Conservation (phyloP, 345 rosid genomes). For the Brassica carinata region DNA sequence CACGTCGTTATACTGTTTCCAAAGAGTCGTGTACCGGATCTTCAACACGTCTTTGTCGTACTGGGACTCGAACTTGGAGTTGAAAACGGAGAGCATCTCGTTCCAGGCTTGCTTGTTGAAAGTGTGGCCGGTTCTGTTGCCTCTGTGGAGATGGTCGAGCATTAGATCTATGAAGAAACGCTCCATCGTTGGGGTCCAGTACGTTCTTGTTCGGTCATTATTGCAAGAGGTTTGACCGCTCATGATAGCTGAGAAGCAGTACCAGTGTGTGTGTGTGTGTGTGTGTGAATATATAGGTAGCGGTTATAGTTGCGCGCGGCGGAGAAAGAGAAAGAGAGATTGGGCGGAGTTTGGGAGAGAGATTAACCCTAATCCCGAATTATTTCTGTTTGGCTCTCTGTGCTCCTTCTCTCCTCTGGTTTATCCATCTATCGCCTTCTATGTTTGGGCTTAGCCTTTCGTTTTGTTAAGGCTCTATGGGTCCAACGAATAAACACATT, state of each 20-base stretch:
- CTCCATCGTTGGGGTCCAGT: conserved; percentile 87
- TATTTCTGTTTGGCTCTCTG: conserved; percentile 38
- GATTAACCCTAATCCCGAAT: conserved; percentile 45
- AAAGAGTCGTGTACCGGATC: conserved; percentile 66
- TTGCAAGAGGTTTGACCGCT: conserved; percentile 45
- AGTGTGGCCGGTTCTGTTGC: conserved; percentile 76
- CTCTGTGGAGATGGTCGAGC: conserved; percentile 80
- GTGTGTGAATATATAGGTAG: conserved; percentile 15
- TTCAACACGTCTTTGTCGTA: conserved; percentile 83
- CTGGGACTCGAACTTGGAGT: conserved; percentile 68
- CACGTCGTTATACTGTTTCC: conserved; percentile 83
- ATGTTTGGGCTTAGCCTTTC: conserved; percentile 6
- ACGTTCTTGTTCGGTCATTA: conserved; percentile 75
- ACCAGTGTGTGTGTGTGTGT: not conserved
- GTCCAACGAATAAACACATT: not conserved
- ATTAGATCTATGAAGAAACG: conserved; percentile 85
- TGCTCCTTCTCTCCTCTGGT: not conserved
- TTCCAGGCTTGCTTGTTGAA: conserved; percentile 86
- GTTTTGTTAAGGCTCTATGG: not conserved
- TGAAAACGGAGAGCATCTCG: conserved; percentile 69
- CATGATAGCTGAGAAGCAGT: conserved; percentile 32
- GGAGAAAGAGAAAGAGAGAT: conserved; percentile 30
- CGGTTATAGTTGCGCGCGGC: conserved; percentile 36
- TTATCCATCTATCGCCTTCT: not conserved
- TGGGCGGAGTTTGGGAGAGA: conserved; percentile 43